Evolutionary conservation across 495 filamentous ascomycete genomes (phyloP).

Genomic region (Penicillium ucsense): DNA sequence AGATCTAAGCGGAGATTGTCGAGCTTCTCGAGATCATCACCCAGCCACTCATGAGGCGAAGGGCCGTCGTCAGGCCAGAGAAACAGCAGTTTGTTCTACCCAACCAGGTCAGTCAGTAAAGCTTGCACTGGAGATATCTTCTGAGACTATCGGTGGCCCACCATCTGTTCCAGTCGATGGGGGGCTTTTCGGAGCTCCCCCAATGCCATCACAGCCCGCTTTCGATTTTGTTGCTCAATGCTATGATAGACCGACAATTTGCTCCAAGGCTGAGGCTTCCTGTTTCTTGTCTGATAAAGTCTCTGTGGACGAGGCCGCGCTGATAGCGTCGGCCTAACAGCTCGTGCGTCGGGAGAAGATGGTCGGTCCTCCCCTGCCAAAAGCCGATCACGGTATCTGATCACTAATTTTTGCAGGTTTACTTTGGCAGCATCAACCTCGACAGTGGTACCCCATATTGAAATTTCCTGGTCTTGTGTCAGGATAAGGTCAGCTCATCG

Average conservation of each 20-base stretch:
- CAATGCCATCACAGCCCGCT: background rate
- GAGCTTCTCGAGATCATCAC: slow-evolving; percentile 35
- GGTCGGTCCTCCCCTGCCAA: background rate
- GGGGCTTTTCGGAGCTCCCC: background rate
- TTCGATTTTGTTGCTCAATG: background rate
- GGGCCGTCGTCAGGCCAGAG: slow-evolving; percentile 35
- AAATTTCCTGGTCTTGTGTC: background rate
- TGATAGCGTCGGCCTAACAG: no score
- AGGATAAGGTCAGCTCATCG: no score
- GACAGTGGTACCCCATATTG: slow-evolving; percentile 1
- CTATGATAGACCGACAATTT: background rate
- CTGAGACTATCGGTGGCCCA: no score
- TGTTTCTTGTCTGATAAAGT: background rate
- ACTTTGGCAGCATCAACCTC: slow-evolving; percentile 1
- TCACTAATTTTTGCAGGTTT: background rate
- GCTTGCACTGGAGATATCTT: no score
- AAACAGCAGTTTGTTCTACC: slow-evolving; percentile 21
- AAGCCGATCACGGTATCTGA: background rate
- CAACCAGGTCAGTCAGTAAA: background rate
- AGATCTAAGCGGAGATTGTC: slow-evolving; percentile 29
- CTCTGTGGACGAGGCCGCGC: no score
- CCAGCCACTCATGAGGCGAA: slow-evolving; percentile 29
- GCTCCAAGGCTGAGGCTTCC: background rate
- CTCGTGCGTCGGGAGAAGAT: background rate
- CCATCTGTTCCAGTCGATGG: no score